phyloP scores from a whole-genome alignment of 2,329 filamentous ascomycete species.

The Fusarium sp. region DNA sequence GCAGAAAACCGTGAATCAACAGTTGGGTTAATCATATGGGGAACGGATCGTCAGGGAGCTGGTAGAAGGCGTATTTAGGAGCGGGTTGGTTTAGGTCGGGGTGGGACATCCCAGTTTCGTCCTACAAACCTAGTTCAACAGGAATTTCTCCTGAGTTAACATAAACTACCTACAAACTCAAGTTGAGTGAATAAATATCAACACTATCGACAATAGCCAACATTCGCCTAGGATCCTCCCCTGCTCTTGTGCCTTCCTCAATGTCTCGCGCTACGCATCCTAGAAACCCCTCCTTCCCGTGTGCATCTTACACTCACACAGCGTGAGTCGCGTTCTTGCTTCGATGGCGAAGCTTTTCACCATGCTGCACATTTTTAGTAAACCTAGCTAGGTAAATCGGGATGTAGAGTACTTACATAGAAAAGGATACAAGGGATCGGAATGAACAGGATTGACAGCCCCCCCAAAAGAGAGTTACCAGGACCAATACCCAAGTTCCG shows the following conservation, averaged over 20 bases:
- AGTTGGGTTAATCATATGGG: not conserved
- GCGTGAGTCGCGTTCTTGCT: not conserved
- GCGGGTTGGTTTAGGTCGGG: not conserved
- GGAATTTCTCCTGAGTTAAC: not conserved
- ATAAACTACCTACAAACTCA: not conserved
- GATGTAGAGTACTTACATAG: not conserved
- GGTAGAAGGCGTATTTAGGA: not conserved
- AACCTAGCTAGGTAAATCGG: not conserved
- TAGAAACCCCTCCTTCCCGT: not conserved
- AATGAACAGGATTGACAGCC: slow-evolving; percentile 1
- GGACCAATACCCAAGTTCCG: not conserved
- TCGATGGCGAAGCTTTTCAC: not conserved
- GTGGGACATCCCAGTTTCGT: not conserved
- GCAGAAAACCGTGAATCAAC: not conserved
- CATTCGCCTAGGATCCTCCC: not conserved
- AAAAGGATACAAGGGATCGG: slow-evolving; percentile 10
- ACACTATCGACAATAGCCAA: not conserved
- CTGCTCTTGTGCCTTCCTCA: not conserved
- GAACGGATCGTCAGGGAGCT: not conserved
- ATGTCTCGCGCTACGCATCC: not conserved
- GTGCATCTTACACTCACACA: not conserved
- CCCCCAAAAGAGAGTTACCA: slow-evolving; percentile 9
- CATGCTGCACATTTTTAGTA: not conserved
- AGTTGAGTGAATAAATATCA: not conserved
- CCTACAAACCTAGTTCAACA: not conserved